These are phyloP conservation scores for Puccinellia tenuiflora DNA, from an alignment of 176 grass and related monocot genomes.

Conservation along the genomic window DNA sequence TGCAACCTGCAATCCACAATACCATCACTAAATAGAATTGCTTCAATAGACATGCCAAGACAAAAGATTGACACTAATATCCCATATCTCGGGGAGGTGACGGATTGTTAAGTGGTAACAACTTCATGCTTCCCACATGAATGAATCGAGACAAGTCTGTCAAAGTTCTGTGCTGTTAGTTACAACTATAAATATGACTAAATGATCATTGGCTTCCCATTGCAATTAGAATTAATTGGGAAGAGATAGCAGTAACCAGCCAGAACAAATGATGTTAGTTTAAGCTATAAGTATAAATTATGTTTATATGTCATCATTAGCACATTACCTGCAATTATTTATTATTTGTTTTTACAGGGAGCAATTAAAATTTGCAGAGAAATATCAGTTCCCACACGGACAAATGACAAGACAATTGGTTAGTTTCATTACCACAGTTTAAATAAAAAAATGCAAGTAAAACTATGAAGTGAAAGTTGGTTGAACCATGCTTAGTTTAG, in stretches of 20 bases:
- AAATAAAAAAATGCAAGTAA: not conserved
- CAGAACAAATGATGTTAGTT: slow-evolving; percentile 3
- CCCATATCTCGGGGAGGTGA: not conserved
- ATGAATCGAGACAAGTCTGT: not conserved
- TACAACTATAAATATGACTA: not conserved
- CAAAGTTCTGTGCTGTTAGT: not conserved
- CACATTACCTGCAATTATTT: not conserved
- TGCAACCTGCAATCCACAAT: not conserved
- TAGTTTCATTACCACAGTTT: not conserved
- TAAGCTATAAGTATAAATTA: not conserved
- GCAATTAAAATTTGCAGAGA: not conserved
- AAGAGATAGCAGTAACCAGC: not conserved
- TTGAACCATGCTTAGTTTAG: not conserved
- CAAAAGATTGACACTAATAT: not conserved
- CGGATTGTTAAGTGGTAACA: not conserved
- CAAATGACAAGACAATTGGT: not conserved
- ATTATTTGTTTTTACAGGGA: not conserved
- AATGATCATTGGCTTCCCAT: not conserved
- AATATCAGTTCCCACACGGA: not conserved
- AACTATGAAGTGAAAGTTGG: not conserved
- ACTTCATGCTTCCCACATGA: not conserved
- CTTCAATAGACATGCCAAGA: not conserved
- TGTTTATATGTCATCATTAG: not conserved
- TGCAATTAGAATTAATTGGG: not conserved
- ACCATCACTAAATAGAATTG: slow-evolving; percentile 1